phyloP scores from a whole-genome alignment of 2,329 filamentous ascomycete species.

The Herpotrichia juniperi region DNA sequence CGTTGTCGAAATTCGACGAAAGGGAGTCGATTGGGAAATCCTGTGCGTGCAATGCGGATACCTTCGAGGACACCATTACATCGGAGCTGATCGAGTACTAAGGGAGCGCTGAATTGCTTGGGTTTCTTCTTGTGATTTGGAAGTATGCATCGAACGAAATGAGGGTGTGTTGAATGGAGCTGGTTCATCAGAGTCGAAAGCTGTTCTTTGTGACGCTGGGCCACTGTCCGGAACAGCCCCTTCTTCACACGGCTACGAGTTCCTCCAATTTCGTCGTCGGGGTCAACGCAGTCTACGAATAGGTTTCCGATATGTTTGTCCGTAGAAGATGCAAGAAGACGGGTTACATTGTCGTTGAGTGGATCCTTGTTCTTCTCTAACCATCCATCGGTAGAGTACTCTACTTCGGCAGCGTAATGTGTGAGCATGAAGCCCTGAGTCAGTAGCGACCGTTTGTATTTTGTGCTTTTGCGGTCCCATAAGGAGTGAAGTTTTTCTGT shows the following conservation, averaged over 20 bases:
- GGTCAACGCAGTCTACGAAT: constrained; percentile 86
- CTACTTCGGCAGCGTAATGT: constrained; percentile 96
- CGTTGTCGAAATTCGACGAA: constrained; percentile 95
- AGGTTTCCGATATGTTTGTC: constrained; percentile 83
- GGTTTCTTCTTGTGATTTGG: constrained; percentile 98
- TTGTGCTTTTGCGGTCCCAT: constrained; percentile 94
- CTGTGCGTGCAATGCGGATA: constrained; percentile 94
- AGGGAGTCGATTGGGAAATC: constrained; percentile 90
- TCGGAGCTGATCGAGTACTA: constrained; percentile 96
- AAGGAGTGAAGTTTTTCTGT: constrained; percentile 96
- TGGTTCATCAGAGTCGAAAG: constrained; percentile 95
- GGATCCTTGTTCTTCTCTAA: constrained; percentile 99
- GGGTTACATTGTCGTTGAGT: constrained; percentile 94
- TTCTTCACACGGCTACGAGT: constrained; percentile 88
- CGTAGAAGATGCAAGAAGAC: constrained; percentile 79
- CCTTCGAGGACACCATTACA: constrained; percentile 99
- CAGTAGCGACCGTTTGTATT: constrained; percentile 87
- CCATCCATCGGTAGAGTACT: constrained; percentile 95
- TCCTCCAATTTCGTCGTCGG: constrained; percentile 73
- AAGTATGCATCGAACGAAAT: constrained; percentile 96
- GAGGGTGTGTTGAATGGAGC: constrained; percentile 93
- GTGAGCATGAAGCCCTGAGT: constrained; percentile 94
- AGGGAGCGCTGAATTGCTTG: constrained; percentile 86
- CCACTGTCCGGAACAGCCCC: constrained; percentile 94
- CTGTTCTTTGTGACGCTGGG: constrained; percentile 96